Evolutionary conservation across 2,329 filamentous ascomycete genomes (phyloP), one percentile per base, ranked within the genome.

Genomic region (Chaetomium strumarium): DNA sequence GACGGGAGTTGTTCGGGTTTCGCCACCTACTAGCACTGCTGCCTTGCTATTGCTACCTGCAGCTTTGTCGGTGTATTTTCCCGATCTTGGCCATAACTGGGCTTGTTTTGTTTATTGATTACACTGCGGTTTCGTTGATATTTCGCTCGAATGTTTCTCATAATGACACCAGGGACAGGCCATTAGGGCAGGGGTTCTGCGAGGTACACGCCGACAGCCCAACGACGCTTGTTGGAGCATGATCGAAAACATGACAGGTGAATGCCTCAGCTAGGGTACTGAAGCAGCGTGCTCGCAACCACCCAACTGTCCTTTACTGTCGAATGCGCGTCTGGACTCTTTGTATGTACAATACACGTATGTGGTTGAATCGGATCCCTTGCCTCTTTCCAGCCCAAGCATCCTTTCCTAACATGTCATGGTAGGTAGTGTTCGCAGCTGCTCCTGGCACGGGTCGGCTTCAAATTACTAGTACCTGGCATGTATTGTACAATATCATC

Each of bases 61-160:
- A 44, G 53, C 46, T 56, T 48, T 49, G 46, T 51, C 49, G 51
- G 43, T 61, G 58, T 61, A 56, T 60, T 55, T 61, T 61, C 59
- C 56, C 55, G 7, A 58, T 61, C 57, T 62, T 62, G 60, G 60
- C 58, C 60, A 62, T 62, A 60, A 55, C 50, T 60, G 57, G 56
- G 55, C 53, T 44, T 55, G 43, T 55, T 57, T 49, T 56, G 46
- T 50, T 52, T 47, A 49, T 52, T 52, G 24, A 50, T 49, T 43
- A 49, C 51, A 39, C 41, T 38, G 46, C 45, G n/a, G 30, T 12
- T 55, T 51, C 34, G 39, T 31, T 37, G 34, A 48, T 19, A 8
- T 37, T 16, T 50, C 37, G 41, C 19, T 51, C 19, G 16, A 29
- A 33, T 29, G 17, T 29, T 46, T 14, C 16, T 37, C 34, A 37